Base-by-base conservation (phyloP, 140 eudicot genomes). In the Cichorium intybus region DNA sequence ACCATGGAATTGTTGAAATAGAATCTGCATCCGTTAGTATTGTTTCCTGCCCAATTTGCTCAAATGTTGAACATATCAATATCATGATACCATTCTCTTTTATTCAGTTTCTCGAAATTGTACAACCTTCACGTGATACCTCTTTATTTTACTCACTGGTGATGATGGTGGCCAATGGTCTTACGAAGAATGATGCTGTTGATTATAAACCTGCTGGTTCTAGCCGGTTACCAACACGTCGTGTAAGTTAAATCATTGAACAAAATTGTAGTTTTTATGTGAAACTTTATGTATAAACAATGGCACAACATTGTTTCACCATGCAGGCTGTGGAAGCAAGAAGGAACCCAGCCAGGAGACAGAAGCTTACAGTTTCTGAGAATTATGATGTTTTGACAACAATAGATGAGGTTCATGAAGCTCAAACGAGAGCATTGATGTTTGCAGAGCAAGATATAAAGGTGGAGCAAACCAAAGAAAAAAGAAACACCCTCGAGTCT, bases 401-500 rank as follows among this genome's bases (percentile, higher is more conserved):
- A n/a, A 47, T 16, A 23, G 64, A 35, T 8, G 95, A 88, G 68
- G 58, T 93, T 60, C 29, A 11, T 45, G 60, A 78, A 52, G 97
- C 99, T 69, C 80, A 54, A 78, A 74, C 81, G 51, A 74, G 60
- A 70, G 96, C 84, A 78, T 33, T 33, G 28, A 64, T 41, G 57
- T 73, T 93, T 73, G 67, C 76, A 47, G 81, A 76, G 61, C 95
- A 85, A 74, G 99, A 88, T 67, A 67, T 60, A 48, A 77, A 77
- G 64, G 81, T 85, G 82, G 95, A 93, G 55, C 79, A 62, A 71
- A 75, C 83, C 43, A 86, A 88, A 68, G 97, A 93, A 45, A 85
- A 79, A 85, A 81, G 84, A 64, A 93, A 93, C 48, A 62, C 84
- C 17, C 81, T 93, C 5, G 97, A 93, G 76, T 76, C 99, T 41